These are phyloP conservation scores for Penicillium robsamsonii DNA, from an alignment of 495 filamentous ascomycete genomes.

Conservation along the genomic window DNA sequence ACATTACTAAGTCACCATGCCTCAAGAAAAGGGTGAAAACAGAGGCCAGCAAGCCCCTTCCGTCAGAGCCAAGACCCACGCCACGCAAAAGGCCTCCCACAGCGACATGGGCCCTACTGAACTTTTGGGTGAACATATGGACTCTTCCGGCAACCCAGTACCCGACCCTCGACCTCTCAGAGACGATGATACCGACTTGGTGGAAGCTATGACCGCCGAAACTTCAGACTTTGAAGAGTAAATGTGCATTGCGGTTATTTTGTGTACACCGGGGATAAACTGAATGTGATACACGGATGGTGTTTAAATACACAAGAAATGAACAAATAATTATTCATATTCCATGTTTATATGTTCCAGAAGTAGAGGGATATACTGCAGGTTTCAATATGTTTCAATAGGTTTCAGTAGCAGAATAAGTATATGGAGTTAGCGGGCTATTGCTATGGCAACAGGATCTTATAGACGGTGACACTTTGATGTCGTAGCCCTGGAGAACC, in stretches of 20 bases:
- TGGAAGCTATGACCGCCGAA: conserved; percentile 31
- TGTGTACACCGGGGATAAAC: background rate
- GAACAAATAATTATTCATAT: too few relatives aligned
- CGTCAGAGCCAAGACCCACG: background rate
- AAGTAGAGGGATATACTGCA: too few relatives aligned
- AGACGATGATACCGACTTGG: conserved; percentile 27
- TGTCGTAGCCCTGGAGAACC: background rate
- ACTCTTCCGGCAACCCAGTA: conserved; percentile 36
- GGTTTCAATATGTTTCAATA: background rate
- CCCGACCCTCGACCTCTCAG: conserved; percentile 22
- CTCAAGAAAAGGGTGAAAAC: background rate
- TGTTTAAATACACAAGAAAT: too few relatives aligned
- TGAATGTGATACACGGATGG: background rate
- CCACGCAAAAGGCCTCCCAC: conserved; percentile 3
- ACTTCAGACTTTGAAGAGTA: conserved; percentile 33
- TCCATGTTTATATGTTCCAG: too few relatives aligned
- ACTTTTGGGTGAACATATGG: conserved; percentile 27
- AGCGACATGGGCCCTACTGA: conserved; percentile 29
- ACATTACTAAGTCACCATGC: background rate
- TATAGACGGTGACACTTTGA: background rate
- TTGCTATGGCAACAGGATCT: background rate
- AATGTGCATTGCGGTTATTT: conserved; percentile 1
- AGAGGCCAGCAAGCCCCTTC: background rate
- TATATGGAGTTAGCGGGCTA: background rate
- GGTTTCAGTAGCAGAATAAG: background rate